A percentile compares a stretch with the other conserved stretches of the same genome.
phyloP scores from a whole-genome alignment of 2,329 filamentous ascomycete species.

The Neurospora sp. region DNA sequence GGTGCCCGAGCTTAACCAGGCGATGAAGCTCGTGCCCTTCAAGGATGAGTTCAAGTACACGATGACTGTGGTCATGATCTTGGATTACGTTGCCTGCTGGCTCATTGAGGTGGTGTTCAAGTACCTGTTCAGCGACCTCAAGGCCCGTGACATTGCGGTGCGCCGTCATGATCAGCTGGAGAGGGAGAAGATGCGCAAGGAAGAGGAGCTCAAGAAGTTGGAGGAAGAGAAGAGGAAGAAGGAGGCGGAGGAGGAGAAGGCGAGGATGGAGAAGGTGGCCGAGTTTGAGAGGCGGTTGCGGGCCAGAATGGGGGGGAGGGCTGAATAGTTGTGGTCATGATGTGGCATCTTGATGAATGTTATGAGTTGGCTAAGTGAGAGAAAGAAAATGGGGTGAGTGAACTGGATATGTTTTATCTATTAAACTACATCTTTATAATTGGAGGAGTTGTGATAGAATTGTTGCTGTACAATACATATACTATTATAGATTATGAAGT shows the following conservation, averaged over 20 bases:
- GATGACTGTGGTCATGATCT: slow-evolving; percentile 73
- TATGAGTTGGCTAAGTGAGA: not conserved
- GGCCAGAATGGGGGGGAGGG: slow-evolving; percentile 31
- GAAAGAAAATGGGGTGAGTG: not conserved
- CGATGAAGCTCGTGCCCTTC: slow-evolving; percentile 88
- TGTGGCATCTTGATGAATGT: slow-evolving; percentile 12
- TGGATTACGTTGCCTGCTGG: slow-evolving; percentile 83
- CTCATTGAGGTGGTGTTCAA: slow-evolving; percentile 82
- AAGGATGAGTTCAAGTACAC: slow-evolving; percentile 78
- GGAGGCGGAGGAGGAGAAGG: slow-evolving; percentile 12
- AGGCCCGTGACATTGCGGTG: slow-evolving; percentile 84
- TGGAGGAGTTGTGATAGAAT: not conserved
- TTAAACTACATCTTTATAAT: not conserved
- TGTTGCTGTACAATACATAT: not conserved
- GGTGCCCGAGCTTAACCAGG: slow-evolving; percentile 87
- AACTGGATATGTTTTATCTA: slow-evolving; percentile 6
- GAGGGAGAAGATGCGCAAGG: slow-evolving; percentile 61
- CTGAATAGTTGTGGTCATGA: slow-evolving; percentile 37
- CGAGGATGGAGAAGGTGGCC: slow-evolving; percentile 40
- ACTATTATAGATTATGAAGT: not conserved
- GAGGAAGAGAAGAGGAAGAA: slow-evolving; percentile 42
- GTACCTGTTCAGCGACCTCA: slow-evolving; percentile 77
- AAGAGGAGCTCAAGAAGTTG: slow-evolving; percentile 41
- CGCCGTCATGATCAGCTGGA: slow-evolving; percentile 78
- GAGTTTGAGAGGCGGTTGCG: slow-evolving; percentile 48